Conservation (phyloP, 345 rosid species). For the Brassica nigra region DNA sequence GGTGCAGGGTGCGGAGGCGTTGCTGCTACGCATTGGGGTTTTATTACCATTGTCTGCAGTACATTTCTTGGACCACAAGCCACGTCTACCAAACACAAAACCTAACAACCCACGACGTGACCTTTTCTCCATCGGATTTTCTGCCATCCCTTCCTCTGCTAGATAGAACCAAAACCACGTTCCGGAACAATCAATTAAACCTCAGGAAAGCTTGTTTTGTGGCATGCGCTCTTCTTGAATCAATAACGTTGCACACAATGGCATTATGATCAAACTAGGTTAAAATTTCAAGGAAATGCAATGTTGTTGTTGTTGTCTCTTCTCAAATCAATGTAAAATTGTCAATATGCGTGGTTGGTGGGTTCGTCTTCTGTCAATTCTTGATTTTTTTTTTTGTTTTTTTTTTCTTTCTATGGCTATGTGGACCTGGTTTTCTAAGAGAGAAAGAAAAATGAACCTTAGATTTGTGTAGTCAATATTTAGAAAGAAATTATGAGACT, state of each 20-base stretch:
- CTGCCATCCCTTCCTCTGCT: conserved; percentile 26
- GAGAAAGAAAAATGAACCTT: conserved; percentile 31
- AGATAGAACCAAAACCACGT: not conserved
- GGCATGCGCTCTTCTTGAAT: conserved; percentile 24
- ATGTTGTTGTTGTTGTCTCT: not conserved
- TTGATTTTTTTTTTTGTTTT: not conserved
- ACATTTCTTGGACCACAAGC: conserved; percentile 61
- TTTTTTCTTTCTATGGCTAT: conserved; percentile 15
- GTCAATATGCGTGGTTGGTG: conserved; percentile 7
- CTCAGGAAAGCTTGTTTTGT: conserved; percentile 22
- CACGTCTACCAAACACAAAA: conserved; percentile 61
- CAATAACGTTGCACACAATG: conserved; percentile 6
- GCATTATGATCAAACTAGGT: conserved; percentile 23
- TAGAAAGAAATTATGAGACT: conserved; percentile 38
- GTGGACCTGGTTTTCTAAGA: conserved; percentile 27
- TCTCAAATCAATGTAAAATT: conserved; percentile 11
- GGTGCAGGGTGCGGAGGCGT: conserved; percentile 43
- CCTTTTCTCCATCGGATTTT: conserved; percentile 48
- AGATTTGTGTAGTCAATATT: conserved; percentile 32
- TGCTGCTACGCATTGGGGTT: conserved; percentile 40
- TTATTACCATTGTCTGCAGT: conserved; percentile 27
- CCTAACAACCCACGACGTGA: conserved; percentile 64
- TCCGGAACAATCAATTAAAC: conserved; percentile 6
- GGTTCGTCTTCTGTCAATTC: conserved; percentile 13
- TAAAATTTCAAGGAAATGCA: not conserved